Base-by-base conservation (phyloP, 1,139 yeast species). In the Geotrichum klebahnii region DNA sequence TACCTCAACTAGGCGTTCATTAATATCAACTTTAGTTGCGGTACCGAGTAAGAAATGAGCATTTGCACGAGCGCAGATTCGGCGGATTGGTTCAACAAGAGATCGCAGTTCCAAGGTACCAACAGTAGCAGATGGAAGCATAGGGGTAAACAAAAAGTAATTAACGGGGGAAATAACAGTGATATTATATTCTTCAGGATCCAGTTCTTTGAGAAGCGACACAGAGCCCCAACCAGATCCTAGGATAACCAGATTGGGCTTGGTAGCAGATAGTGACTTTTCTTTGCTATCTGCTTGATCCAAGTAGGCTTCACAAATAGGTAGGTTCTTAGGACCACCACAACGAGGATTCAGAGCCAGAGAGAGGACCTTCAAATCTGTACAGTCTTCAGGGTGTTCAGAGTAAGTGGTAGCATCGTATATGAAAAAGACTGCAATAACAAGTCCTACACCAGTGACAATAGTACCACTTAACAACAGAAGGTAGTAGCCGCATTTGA, bases 281-380 rank as follows among this genome's bases (percentile, higher is more conserved):
- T 64, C 70, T 5, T 68, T 71, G 17, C 68, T 61, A 60, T 81
- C 85, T 50, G 72, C 73, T 36, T 76, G 76, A 59, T 80, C 85
- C 48, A 81, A 65, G 53, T 74, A 74, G 35, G 75, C 71, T 34
- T 71, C 71, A 51, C 79, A 68, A 32, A 81, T 76, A 1, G 84
- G 85, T 50, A 81, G 65, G 57, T 81, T 79, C 61, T 81, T 82
- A 22, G 86, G 85, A 1, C 87, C 87, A 4, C 86, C 86, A n/a
- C 61, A 62, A 31, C 69, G 67, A 19, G 85, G 84, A 43, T 71
- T 60, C 39, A 80, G 61, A 0, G 84, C 82, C 23, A 71, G 67
- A 16, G 67, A 63, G 5, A 81, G 76, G 19, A 81, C 74, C 22
- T 64, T 67, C 43, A 76, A 67, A 26, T 64, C 64, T 5, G 65